Conservation (phyloP, 23 red algal genomes). For the Cyanidium caldarium region DNA sequence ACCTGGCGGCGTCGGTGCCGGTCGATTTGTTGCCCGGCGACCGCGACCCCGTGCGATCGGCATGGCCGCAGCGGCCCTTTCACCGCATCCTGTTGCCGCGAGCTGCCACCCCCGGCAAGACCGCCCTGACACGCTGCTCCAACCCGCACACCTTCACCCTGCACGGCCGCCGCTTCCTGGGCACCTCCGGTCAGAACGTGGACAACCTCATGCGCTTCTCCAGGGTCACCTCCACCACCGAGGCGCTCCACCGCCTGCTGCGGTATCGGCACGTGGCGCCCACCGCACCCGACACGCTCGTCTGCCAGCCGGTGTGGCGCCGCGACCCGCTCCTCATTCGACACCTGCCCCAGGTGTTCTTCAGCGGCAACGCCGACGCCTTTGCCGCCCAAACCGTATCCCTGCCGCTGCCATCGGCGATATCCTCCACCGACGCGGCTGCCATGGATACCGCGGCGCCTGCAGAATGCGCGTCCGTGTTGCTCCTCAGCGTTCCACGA, state of each 20-base stretch:
- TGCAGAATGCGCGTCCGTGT: not conserved
- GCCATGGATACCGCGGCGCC: not conserved
- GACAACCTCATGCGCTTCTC: conserved; percentile 7
- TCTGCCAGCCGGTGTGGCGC: not conserved
- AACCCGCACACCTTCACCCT: conserved; percentile 8
- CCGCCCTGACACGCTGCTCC: not conserved
- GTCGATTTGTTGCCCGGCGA: conserved; percentile 9
- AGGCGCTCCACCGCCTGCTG: not conserved
- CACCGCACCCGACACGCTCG: not conserved
- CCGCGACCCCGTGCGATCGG: not conserved
- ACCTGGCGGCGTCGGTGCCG: not conserved
- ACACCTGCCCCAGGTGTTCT: not conserved
- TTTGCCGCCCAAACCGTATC: not conserved
- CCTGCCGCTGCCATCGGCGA: too few relatives aligned
- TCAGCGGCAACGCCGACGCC: not conserved
- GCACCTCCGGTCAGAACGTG: conserved; percentile 11
- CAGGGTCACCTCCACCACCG: not conserved
- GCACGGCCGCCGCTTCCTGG: conserved; percentile 3
- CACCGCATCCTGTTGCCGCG: conserved; percentile 9
- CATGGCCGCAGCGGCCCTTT: conserved; percentile 9
- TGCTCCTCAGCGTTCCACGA: not conserved
- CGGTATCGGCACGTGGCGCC: not conserved
- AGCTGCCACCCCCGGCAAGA: not conserved
- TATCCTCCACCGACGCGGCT: too few relatives aligned
- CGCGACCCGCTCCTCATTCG: not conserved